phyloP scores from a whole-genome alignment of 768 basidiomycete species.

The Hygrocybe coccinea region DNA sequence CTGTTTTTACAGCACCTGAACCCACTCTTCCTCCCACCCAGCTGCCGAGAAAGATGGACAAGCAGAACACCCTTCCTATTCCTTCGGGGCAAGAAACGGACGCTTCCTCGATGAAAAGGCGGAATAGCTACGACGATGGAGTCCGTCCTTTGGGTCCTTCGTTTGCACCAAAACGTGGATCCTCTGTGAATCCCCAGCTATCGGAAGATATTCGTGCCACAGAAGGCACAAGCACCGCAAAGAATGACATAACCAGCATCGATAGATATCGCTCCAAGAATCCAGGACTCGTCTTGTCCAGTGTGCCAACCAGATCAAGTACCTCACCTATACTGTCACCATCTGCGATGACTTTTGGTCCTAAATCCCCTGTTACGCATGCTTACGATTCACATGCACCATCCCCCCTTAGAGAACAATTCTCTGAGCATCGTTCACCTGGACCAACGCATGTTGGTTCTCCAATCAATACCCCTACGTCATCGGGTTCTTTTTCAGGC shows the following conservation, averaged over 20 bases:
- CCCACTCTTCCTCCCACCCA: background rate
- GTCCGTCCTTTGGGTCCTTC: conserved; percentile 41
- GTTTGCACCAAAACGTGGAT: conserved; percentile 24
- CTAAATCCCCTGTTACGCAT: conserved; percentile 23
- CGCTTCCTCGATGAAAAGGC: conserved; percentile 27
- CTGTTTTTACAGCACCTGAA: background rate
- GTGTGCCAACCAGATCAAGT: conserved; percentile 19
- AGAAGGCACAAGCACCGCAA: conserved; percentile 1
- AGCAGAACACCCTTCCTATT: conserved; percentile 41
- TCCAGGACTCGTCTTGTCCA: conserved; percentile 37
- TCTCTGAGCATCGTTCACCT: background rate
- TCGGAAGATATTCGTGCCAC: background rate
- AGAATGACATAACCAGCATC: conserved; percentile 22
- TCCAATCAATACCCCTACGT: background rate
- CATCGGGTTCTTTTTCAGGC: background rate
- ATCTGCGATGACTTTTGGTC: conserved; percentile 25
- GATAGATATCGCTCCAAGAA: conserved; percentile 50
- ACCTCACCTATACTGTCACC: conserved; percentile 28
- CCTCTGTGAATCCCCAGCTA: background rate
- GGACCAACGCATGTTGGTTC: background rate
- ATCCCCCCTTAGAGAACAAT: conserved; percentile 28
- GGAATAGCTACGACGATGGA: conserved; percentile 43
- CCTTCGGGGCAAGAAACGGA: conserved; percentile 21
- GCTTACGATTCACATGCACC: conserved; percentile 24
- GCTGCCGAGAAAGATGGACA: conserved; percentile 15